Percentiles rank a stretch among this genome's conserved stretches.
Evolutionary conservation across 768 basidiomycete genomes (phyloP).

Genomic region (Sarcomyxa edulis): DNA sequence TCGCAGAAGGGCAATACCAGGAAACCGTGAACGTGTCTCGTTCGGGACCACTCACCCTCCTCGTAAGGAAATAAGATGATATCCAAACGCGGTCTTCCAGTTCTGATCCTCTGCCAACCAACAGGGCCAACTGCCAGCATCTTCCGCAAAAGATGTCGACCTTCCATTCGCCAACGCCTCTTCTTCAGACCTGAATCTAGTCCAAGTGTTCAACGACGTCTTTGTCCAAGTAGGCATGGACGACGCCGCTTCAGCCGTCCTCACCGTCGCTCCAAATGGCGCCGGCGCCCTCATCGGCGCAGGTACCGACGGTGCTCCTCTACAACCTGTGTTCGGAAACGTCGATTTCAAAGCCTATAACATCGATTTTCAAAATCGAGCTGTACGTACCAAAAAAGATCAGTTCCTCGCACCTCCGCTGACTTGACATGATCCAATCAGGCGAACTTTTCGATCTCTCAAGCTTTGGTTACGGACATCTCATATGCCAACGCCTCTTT

Average conservation of each 20-base stretch:
- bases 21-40: conserved; percentile 57
- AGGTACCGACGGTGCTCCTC: conserved; percentile 52
- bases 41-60: conserved; percentile 45
- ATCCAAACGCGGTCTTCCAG: no score
- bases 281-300: conserved; percentile 55
- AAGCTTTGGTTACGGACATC: conserved; percentile 57
- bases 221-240: conserved; percentile 39
- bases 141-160: conserved; percentile 24
- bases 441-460: conserved; percentile 56
- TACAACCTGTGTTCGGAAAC: conserved; percentile 46
- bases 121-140: conserved; percentile 46
- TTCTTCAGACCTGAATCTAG: conserved; percentile 47
- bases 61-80: no score
- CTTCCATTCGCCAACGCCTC: conserved; percentile 36
- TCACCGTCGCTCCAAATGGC: conserved; percentile 52
- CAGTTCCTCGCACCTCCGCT: not conserved
- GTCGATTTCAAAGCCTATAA: conserved; percentile 61
- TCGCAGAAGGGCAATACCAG: conserved; percentile 54
- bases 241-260: conserved; percentile 54
- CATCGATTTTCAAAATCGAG: conserved; percentile 61
- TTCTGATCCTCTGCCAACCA: not conserved
- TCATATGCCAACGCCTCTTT: conserved; percentile 66
- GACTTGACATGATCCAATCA: conserved; percentile 12
- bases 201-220: conserved; percentile 46
- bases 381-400: no score